Percentiles rank a stretch among this genome's conserved stretches.
Evolutionary conservation across 441 rosid species (phyloP).

Genomic region (Syzygium syzygioides): DNA sequence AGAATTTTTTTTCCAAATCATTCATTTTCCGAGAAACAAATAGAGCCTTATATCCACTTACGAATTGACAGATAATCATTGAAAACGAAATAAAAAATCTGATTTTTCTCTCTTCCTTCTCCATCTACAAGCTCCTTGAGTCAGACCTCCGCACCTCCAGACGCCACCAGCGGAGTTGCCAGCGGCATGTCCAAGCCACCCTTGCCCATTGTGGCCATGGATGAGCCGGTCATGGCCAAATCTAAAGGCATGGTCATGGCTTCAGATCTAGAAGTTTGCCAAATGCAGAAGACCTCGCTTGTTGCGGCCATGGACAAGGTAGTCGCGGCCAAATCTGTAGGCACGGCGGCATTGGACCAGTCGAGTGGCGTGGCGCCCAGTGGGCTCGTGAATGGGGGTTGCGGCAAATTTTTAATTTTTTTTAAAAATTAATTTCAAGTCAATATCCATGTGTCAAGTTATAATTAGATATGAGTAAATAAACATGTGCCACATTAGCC

Average conservation of each 20-base stretch:
- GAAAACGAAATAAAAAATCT: not conserved
- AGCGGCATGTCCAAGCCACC: not conserved
- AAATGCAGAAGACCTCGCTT: not conserved
- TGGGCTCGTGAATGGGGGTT: not conserved
- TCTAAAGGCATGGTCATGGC: not conserved
- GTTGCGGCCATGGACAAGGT: not conserved
- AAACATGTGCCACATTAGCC: not conserved
- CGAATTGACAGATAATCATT: not conserved
- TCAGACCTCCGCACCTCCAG: not conserved
- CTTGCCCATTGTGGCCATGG: not conserved
- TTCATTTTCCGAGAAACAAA: too few relatives aligned
- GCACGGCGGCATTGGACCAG: too few relatives aligned
- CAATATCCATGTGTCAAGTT: too few relatives aligned
- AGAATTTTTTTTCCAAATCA: too few relatives aligned
- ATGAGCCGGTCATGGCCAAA: not conserved
- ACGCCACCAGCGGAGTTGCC: not conserved
- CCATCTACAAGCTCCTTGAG: not conserved
- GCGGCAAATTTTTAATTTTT: not conserved
- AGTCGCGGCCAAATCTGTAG: not conserved
- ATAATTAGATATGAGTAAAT: not conserved
- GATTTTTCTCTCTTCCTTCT: not conserved
- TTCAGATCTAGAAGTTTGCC: not conserved
- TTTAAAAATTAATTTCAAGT: not conserved
- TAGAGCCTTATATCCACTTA: not conserved
- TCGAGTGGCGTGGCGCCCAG: not conserved